phyloP scores from a whole-genome alignment of 305 asterid species.

The Andrographis paniculata region DNA sequence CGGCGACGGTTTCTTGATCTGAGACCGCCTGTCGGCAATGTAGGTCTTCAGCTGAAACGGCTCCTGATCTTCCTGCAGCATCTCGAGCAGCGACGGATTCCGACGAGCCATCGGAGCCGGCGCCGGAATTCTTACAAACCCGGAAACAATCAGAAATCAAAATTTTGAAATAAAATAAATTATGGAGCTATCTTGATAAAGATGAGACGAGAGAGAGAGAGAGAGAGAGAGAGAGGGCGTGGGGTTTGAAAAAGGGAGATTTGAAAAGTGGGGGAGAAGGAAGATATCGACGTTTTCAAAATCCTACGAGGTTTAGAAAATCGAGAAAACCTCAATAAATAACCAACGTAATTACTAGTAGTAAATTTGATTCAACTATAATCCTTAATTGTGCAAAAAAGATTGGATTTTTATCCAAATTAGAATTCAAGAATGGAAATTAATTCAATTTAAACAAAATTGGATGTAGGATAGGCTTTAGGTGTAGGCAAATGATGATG shows the following conservation, averaged over 20 bases:
- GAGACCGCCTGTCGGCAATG: slow-evolving; percentile 50
- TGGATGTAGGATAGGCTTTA: no score
- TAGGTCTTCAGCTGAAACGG: slow-evolving; percentile 62
- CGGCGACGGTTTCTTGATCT: slow-evolving; percentile 20
- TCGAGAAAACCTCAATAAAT: background rate
- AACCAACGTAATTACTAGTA: no score
- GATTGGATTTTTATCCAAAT: no score
- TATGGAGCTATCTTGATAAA: no score
- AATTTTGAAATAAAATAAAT: no score
- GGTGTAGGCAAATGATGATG: no score
- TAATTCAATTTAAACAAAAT: no score
- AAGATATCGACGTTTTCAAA: background rate
- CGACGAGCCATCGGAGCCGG: background rate
- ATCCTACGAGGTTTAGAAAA: background rate
- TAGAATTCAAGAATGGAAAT: no score
- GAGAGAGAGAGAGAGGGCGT: background rate
- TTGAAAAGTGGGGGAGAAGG: background rate
- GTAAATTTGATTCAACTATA: no score
- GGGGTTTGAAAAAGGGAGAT: background rate
- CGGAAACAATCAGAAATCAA: no score
- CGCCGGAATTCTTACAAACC: no score
- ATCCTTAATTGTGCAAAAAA: no score
- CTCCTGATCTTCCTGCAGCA: slow-evolving; percentile 68
- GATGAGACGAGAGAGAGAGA: background rate
- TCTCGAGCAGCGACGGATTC: slow-evolving; percentile 52